Base-by-base conservation (phyloP, 371 early-diverging fungal species). In the Chytridiales sp. region DNA sequence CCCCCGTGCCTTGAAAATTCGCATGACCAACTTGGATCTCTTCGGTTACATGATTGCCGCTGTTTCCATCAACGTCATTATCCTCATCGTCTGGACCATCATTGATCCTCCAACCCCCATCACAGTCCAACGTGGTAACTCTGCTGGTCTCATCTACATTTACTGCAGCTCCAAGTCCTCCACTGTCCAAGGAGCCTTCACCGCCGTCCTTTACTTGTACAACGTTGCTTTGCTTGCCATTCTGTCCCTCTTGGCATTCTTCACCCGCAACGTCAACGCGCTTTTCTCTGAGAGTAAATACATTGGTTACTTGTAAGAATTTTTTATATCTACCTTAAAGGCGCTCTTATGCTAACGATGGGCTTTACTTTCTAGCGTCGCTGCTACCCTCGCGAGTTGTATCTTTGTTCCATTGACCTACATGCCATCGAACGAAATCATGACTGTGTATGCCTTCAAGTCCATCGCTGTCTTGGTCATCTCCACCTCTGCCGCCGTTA, bases 281-380 rank as follows among this genome's bases (percentile, higher is more conserved):
- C 29, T 47, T 19, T 57, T 47, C 34, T 34, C 32, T 11, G 57
- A 57, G 38, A 29, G 42, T 13, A 42, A 42, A n/a, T 55, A 34
- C 43, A 55, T 55, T 42, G 56, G 43, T 17, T 42, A 42, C 31
- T 55, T 55, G 56, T 55, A 55, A 55, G 56, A 9, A 15, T 39
- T n/a, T 13, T 39, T 39, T 39, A 39, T 39, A n/a, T 39, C 9
- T 13, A 39, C 9, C 39, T 9, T 39, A 39, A 13, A 9, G 9
- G n/a, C n/a, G n/a, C 39, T 39, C 39, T 39, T 39, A 39, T 13
- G 39, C 39, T 39, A 39, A 39, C 39, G 13, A 39, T 13, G n/a
- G n/a, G n/a, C n/a, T n/a, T 39, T 13, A 39, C 39, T 39, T 39
- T 39, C 47, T 24, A 44, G 58, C 32, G 58, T 57, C 6, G 58